Conservation (phyloP, 192 early-diverging fungal genomes). For the Coemansia sp. region DNA sequence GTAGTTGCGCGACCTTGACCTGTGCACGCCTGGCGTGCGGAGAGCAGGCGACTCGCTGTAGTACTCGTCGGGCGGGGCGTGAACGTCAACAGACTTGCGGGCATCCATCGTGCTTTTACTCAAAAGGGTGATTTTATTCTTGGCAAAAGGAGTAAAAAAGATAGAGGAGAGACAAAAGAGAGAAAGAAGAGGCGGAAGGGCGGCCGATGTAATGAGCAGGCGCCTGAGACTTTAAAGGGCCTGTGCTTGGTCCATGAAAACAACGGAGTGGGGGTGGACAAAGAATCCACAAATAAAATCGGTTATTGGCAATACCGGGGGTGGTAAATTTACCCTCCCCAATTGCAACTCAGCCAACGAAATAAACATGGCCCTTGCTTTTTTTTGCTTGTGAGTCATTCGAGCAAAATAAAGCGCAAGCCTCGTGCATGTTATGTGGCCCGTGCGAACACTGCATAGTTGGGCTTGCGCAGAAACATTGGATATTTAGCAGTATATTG, state of each 20-base stretch:
- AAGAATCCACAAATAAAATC: not conserved
- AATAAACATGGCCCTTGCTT: not conserved
- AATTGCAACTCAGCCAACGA: not conserved
- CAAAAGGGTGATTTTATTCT: not conserved
- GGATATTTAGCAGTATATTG: not conserved
- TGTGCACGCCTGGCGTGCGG: constrained; percentile 22
- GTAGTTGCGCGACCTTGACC: constrained; percentile 41
- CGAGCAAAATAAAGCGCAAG: not conserved
- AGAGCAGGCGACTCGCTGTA: constrained; percentile 21
- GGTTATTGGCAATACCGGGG: not conserved
- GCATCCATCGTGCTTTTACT: constrained; percentile 13
- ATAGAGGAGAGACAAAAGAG: not conserved
- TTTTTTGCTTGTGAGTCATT: not conserved
- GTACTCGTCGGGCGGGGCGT: constrained; percentile 45
- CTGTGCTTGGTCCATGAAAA: too few species aligned
- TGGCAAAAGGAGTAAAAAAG: not conserved
- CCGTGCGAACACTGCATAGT: not conserved
- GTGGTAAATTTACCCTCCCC: not conserved
- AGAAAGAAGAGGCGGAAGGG: not conserved
- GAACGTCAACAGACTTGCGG: constrained; percentile 18
- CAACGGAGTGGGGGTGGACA: not conserved
- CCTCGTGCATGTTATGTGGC: not conserved
- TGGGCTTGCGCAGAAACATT: not conserved
- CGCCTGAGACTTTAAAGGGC: too few species aligned
- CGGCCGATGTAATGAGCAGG: too few species aligned